Conservation (phyloP, 2,329 filamentous ascomycete genomes). For the Venturia aucupariae region DNA sequence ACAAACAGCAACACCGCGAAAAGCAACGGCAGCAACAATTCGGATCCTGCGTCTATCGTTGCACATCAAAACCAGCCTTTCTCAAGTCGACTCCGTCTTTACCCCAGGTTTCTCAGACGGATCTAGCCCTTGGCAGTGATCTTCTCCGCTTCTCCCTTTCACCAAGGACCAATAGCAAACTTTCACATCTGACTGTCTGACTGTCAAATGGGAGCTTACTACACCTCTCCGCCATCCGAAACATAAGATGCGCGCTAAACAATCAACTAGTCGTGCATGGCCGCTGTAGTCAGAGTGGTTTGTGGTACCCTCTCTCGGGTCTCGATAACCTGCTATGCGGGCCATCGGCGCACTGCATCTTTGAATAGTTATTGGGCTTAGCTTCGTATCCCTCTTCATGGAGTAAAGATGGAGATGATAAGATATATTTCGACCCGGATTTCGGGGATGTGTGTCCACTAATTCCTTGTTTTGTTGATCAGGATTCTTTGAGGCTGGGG, state of each 20-base stretch:
- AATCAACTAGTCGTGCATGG: background rate
- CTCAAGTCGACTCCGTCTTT: background rate
- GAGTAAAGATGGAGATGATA: background rate
- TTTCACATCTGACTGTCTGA: background rate
- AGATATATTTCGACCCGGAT: background rate
- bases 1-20: background rate
- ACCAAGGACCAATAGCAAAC: background rate
- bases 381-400: background rate
- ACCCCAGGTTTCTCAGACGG: background rate
- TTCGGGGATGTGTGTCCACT: background rate
- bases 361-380: background rate
- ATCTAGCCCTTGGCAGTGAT: background rate
- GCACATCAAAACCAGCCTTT: background rate
- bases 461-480: background rate
- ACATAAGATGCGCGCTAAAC: background rate
- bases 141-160: constrained; percentile 1
- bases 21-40: background rate
- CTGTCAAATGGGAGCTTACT: background rate
- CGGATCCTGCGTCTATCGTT: background rate
- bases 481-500: background rate
- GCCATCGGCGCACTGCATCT: background rate
- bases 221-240: background rate
- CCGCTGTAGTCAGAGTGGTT: no score
- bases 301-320: background rate
- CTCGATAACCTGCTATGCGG: background rate